These are phyloP conservation scores for Gymnopilus dilepis DNA, from an alignment of 768 basidiomycete species.

Conservation along the genomic window DNA sequence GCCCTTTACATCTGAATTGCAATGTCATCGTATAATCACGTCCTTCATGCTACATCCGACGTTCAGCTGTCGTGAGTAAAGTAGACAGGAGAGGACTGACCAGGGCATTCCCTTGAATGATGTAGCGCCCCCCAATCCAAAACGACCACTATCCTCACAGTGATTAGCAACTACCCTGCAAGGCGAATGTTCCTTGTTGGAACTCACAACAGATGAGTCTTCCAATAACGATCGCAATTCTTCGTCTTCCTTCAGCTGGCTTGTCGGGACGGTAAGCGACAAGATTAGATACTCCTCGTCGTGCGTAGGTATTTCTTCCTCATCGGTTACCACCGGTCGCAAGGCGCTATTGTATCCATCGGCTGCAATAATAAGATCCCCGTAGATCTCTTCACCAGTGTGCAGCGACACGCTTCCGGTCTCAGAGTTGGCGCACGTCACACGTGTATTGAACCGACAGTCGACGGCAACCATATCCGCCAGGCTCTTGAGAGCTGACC, in stretches of 20 bases:
- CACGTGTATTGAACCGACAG: conserved; percentile 46
- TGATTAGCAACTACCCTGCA: too few relatives aligned
- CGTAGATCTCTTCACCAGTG: conserved; percentile 46
- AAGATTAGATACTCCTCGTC: conserved; percentile 35
- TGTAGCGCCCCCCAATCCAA: conserved; percentile 29
- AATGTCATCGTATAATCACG: conserved; percentile 1
- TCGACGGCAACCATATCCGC: conserved; percentile 53
- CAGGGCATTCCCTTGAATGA: conserved; percentile 36
- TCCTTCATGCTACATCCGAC: conserved; percentile 27
- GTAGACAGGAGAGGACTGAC: conserved; percentile 18
- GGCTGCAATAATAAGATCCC: conserved; percentile 64
- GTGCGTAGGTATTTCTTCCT: conserved; percentile 17
- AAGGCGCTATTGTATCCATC: conserved; percentile 55
- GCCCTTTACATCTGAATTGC: too few relatives aligned
- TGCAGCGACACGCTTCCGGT: conserved; percentile 42
- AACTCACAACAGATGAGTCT: conserved; percentile 37
- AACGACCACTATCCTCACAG: conserved; percentile 27
- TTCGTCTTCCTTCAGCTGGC: conserved; percentile 36
- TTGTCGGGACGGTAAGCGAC: conserved; percentile 38
- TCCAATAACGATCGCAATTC: conserved; percentile 35
- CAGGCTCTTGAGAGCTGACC: conserved; percentile 49
- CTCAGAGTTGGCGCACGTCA: conserved; percentile 35
- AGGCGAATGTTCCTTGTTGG: not conserved
- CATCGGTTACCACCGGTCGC: conserved; percentile 38
- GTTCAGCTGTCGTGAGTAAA: conserved; percentile 8